A percentile compares a stretch with the other conserved stretches of the same genome.
These are phyloP conservation scores for Primulina eburnea DNA, from an alignment of 257 asterid species.

Conservation along the genomic window DNA sequence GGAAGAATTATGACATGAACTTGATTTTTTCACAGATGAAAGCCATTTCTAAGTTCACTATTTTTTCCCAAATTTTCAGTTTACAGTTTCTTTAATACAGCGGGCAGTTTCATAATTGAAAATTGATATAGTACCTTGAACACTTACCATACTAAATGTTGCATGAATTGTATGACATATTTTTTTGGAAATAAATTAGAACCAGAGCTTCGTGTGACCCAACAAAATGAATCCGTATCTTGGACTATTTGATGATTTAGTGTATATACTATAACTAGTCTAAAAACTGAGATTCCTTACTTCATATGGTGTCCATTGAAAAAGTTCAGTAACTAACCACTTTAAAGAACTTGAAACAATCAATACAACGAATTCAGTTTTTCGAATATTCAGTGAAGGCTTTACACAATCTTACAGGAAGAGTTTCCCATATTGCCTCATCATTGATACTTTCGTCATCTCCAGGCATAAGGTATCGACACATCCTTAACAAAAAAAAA, in stretches of 20 bases:
- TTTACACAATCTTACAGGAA: conserved; percentile 72
- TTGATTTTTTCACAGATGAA: neutral
- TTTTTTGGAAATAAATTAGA: too few species aligned
- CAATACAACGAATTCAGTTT: neutral
- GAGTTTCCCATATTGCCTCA: conserved; percentile 96
- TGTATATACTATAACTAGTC: neutral
- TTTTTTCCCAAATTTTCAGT: neutral
- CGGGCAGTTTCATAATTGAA: too few species aligned
- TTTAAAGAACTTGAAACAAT: conserved; percentile 15
- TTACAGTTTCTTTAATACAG: neutral
- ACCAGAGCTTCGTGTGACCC: neutral
- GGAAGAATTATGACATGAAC: neutral
- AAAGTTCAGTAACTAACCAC: neutral
- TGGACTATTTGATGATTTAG: neutral
- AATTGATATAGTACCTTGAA: neutral
- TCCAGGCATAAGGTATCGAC: conserved; percentile 94
- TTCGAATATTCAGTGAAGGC: conserved; percentile 6
- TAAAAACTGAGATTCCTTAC: neutral
- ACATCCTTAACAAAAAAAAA: conserved; percentile 60
- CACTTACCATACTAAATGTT: neutral
- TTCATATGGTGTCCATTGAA: conserved; percentile 1
- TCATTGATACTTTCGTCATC: conserved; percentile 85
- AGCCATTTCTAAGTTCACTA: neutral
- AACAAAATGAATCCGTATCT: neutral
- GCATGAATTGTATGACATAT: neutral